Base-by-base conservation (phyloP, 2,329 filamentous ascomycete genomes). In the Chrysoporthe austroafricana region DNA sequence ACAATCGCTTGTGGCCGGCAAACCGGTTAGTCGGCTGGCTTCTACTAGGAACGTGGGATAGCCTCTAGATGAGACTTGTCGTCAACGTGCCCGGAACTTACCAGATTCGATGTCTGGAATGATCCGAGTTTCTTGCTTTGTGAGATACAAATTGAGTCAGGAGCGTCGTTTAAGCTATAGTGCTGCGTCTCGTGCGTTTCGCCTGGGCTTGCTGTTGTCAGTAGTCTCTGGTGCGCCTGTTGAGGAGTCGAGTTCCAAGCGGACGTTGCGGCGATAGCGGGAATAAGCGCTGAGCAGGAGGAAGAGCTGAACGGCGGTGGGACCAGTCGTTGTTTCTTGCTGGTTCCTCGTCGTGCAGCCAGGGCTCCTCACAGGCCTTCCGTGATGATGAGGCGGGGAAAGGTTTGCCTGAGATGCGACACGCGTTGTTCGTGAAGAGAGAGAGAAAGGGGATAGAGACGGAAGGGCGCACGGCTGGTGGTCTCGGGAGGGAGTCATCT, bases 401-500 rank as follows among this genome's bases (percentile, higher is more conserved):
- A 13, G 32, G 16, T 32, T 18, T 48, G 18, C 14, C 54, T 65
- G 61, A 60, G 4, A 44, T 43, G 54, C 43, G 39, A 63, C 46
- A 39, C 42, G 39, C 39, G 61, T 46, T 60, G 14, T 60, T 58
- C 48, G 21, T 32, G 59, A 11, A 39, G 50, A 54, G 42, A 60
- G 58, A 59, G 34, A 59, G n/a, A 46, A 54, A 39, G 36, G 56
- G 46, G 26, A 65, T 18, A 58, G 48, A 60, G 46, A 42, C 21
- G 42, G 9, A 57, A 57, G 43, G 52, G 34, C 42, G 16, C 52
- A 48, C 42, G n/a, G 48, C 26, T 46, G 39, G 26, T 32, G 16
- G 0, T 21, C 44, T 50, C 65, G 66, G 68, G 66, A 63, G 66
- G 66, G 59, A 68, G 62, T 68, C 68, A 70, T 68, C 63, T 70